Conservation (phyloP, 306 rosid species). For the Dalbergia cultrata region DNA sequence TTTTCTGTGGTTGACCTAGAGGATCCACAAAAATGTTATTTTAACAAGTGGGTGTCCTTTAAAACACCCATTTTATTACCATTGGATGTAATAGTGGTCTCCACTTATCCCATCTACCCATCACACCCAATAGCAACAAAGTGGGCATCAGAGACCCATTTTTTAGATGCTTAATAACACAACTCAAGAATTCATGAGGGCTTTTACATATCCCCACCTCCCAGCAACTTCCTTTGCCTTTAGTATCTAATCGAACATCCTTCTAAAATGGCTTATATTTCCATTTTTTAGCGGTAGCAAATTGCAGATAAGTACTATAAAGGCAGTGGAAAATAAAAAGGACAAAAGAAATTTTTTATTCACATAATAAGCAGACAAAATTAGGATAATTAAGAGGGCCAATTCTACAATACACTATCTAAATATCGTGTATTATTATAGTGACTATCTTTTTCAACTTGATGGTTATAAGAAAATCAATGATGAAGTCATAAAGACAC, state of each 20-base stretch:
- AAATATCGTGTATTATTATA: conserved; percentile 8
- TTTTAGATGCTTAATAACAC: no score
- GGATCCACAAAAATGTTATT: no score
- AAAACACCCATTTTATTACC: no score
- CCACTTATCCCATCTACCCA: no score
- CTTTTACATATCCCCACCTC: neutral
- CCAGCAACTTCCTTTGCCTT: conserved; percentile 11
- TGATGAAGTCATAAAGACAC: neutral
- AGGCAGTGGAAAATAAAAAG: neutral
- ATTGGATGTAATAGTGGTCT: no score
- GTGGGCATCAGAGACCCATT: no score
- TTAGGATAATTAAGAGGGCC: conserved; percentile 4
- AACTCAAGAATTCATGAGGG: neutral
- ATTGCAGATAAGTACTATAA: neutral
- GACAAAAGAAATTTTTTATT: neutral
- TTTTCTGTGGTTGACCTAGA: neutral
- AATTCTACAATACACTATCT: conserved; percentile 14
- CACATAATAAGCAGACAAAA: neutral
- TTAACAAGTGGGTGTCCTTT: no score
- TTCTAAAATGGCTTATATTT: neutral
- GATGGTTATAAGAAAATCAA: neutral
- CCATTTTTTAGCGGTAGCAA: neutral
- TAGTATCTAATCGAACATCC: conserved; percentile 13
- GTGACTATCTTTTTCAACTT: neutral
- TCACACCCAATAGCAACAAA: no score